Evolutionary conservation across 352 stramenopile genomes (phyloP), one percentile per base, ranked within the genome.

Genomic region (Pythium aristosporum): DNA sequence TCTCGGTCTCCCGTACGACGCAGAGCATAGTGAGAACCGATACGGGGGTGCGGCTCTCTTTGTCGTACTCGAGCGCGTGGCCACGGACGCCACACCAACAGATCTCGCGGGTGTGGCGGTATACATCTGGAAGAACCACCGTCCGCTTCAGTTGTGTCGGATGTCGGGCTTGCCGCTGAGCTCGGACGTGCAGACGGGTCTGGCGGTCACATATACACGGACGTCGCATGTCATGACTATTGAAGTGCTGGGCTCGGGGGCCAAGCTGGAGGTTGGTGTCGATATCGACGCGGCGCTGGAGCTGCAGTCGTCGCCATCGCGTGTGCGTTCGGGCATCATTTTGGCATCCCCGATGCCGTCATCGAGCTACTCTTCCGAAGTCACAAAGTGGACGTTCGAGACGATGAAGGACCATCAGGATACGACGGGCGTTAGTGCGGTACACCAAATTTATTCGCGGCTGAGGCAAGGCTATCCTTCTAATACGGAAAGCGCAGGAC

Each of bases 41-140:
- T 67, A 62, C 43, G 5, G 46, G 25, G 59, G 59, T 4, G 56
- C 65, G 23, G 46, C 65, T 28, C 41, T 72, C 21, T 61, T 72
- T n/a, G 54, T 72, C 9, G 30, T 48, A 6, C 28, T 68, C 3
- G 66, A 72, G 16, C 41, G 49, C 20, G 18, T 30, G 28, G n/a
- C 57, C 43, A 21, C 50, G 2, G 68, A 41, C 11, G 32, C 32
- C 13, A 39, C 43, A 3, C 15, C 56, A 1, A 46, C 18, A 8
- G 23, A 47, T 28, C 18, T 32, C 9, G 52, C 36, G 1, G 64
- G 11, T 30, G 41, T 79, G 23, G 44, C 52, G 4, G 62, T 79
- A 0, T 76, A 73, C 36, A 61, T 79, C 2, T 74, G 57, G 59
- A 73, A 73, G 46, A 51, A 69, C 32, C 63, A 39, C 15, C 42